phyloP scores from a whole-genome alignment of 441 rosid species.

The Erodium moschatum region DNA sequence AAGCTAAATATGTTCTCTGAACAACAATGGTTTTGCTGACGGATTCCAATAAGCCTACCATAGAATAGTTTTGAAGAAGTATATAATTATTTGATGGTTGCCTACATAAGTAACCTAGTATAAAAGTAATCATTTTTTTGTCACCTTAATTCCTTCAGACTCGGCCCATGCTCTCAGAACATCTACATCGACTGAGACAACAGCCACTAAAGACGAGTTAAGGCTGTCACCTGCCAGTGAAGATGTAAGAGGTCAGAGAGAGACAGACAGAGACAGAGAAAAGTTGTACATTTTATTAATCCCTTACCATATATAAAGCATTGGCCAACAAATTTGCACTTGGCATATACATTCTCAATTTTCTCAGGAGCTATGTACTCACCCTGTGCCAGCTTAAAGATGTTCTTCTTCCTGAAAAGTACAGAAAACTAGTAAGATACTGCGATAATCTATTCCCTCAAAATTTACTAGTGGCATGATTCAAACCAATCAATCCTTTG shows the following conservation, averaged over 20 bases:
- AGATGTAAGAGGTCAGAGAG: conserved; percentile 20
- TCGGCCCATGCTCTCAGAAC: conserved; percentile 70
- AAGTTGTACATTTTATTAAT: conserved; percentile 1
- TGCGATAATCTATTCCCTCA: background rate
- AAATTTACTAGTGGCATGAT: background rate
- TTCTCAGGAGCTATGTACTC: conserved; percentile 99
- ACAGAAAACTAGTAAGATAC: conserved; percentile 1
- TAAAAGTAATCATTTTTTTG: background rate
- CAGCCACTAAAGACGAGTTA: conserved; percentile 72
- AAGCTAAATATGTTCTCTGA: background rate
- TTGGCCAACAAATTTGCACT: conserved; percentile 72
- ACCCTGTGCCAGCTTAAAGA: conserved; percentile 95
- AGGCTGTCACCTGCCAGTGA: conserved; percentile 73
- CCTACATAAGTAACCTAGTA: background rate
- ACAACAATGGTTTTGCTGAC: background rate
- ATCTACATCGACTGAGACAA: conserved; percentile 80
- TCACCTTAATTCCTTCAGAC: conserved; percentile 78
- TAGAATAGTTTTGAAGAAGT: background rate
- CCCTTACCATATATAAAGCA: conserved; percentile 80
- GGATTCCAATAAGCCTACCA: background rate
- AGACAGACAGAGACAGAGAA: conserved; percentile 14
- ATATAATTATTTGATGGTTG: background rate
- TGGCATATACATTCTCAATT: conserved; percentile 90
- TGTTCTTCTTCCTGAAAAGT: conserved; percentile 79
- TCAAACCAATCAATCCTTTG: conserved; percentile 3